Base-by-base conservation (phyloP, 1,139 yeast genomes). In the Blastobotrys buckinghamii region DNA sequence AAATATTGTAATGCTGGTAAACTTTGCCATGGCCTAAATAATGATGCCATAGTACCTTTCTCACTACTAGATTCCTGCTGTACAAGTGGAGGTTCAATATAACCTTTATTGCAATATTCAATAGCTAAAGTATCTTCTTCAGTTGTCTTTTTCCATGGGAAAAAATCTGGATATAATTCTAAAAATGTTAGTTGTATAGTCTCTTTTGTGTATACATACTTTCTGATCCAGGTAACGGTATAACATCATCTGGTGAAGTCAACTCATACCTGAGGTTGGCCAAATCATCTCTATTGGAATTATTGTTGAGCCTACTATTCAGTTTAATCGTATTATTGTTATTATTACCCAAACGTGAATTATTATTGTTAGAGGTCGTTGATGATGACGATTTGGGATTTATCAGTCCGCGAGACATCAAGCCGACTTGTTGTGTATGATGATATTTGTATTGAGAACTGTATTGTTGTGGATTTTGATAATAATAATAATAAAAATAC, bases 151-250 rank as follows among this genome's bases (percentile, higher is more conserved):
- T 72, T 70, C 96, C 96, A 88, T 0, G 94, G 87, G 50, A 72
- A 72, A 63, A 81, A 87, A 66, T 88, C 96, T 0, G 96, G 96
- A 59, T 76, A 84, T 1, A 76, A 68, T 48, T 56, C 60, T 49
- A 46, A 2, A 20, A 30, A 7, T 15, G 39, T 33, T 34, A 33
- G 39, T 26, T 29, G 9, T n/a, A 6, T 12, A 5, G 9, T 27
- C 4, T 12, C 27, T 38, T 29, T 20, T n/a, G 35, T 9, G 15
- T 17, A 42, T 17, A 45, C 45, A 13, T 40, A 39, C 42, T 47
- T 19, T 44, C 41, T 36, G 36, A 19, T 15, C 49, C 50, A 9
- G 55, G 53, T 17, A 50, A 42, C 26, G 55, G 52, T 16, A 48
- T 36, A 13, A 52, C 49, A 37, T 40, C 42, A 4, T 49, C 50